Evolutionary conservation across 2,329 filamentous ascomycete genomes (phyloP).

Genomic region (Nigrospora osmanthi): DNA sequence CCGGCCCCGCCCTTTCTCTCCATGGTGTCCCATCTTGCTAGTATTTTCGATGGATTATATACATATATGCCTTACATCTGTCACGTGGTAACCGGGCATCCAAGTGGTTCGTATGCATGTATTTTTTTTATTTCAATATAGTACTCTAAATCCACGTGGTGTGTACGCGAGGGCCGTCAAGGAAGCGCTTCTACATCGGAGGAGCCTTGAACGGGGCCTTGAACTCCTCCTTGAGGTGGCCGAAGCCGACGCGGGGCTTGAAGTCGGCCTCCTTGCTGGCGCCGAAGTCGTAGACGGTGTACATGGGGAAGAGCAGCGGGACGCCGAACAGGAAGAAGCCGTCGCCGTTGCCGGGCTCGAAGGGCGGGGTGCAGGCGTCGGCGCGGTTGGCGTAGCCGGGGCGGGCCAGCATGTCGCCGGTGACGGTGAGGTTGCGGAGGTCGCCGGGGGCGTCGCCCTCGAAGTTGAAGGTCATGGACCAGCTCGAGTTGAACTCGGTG

Average conservation of each 20-base stretch:
- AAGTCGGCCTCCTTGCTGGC: conserved; percentile 5
- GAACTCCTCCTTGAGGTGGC: conserved; percentile 7
- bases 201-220: conserved; percentile 2
- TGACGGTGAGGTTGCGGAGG: conserved; percentile 14
- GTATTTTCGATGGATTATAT: too few relatives aligned
- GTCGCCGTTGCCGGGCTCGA: conserved; percentile 13
- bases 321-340: conserved; percentile 21
- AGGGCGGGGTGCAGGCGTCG: conserved; percentile 26
- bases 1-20: too few relatives aligned
- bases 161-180: too few relatives aligned
- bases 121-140: too few relatives aligned
- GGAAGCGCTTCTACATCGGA: too few relatives aligned
- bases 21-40: too few relatives aligned
- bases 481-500: conserved; percentile 25
- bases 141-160: too few relatives aligned
- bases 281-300: conserved; percentile 25
- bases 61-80: too few relatives aligned
- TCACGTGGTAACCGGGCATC: too few relatives aligned
- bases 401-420: conserved; percentile 20
- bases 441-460: conserved; percentile 6
- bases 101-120: too few relatives aligned
- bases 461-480: conserved; percentile 22
- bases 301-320: conserved; percentile 20
- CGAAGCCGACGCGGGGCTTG: conserved; percentile 7
- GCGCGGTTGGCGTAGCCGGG: conserved; percentile 24